These are phyloP conservation scores for Austroboletus eburneus DNA, from an alignment of 768 basidiomycete genomes.

Conservation along the genomic window DNA sequence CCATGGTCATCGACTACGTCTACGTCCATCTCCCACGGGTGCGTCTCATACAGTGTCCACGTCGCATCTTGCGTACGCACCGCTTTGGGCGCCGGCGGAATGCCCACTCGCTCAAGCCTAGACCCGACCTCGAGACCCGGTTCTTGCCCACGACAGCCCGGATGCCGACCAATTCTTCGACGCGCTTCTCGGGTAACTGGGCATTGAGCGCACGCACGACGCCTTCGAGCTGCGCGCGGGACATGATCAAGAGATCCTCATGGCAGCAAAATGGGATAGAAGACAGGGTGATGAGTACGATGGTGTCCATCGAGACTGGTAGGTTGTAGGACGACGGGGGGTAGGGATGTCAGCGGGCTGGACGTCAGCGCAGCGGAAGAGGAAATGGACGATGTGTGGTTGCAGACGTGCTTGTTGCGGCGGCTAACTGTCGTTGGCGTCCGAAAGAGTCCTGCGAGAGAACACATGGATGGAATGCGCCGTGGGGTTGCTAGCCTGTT, in stretches of 20 bases:
- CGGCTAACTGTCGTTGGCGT: constrained; percentile 18
- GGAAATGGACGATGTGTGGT: constrained; percentile 3
- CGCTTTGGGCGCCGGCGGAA: constrained; percentile 29
- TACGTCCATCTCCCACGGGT: constrained; percentile 25
- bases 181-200: constrained; percentile 49
- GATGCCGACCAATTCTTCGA: constrained; percentile 63
- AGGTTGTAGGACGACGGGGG: constrained; percentile 59
- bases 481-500: too few species aligned
- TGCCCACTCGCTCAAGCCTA: constrained; percentile 26
- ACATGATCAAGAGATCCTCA: constrained; percentile 66
- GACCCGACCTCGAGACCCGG: constrained; percentile 20
- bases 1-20: constrained; percentile 3
- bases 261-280: constrained; percentile 68
- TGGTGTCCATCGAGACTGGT: constrained; percentile 44
- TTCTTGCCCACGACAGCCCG: constrained; percentile 29
- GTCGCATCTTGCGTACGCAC: constrained; percentile 19
- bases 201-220: constrained; percentile 55
- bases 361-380: constrained; percentile 10
- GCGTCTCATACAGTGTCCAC: constrained; percentile 17
- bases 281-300: constrained; percentile 60
- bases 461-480: too few species aligned
- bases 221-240: constrained; percentile 44
- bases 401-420: constrained; percentile 17
- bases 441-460: constrained; percentile 4
- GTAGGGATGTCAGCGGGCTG: constrained; percentile 1